Conservation (phyloP, 2,329 filamentous ascomycete genomes). For the Pseudocercospora macadamiae region DNA sequence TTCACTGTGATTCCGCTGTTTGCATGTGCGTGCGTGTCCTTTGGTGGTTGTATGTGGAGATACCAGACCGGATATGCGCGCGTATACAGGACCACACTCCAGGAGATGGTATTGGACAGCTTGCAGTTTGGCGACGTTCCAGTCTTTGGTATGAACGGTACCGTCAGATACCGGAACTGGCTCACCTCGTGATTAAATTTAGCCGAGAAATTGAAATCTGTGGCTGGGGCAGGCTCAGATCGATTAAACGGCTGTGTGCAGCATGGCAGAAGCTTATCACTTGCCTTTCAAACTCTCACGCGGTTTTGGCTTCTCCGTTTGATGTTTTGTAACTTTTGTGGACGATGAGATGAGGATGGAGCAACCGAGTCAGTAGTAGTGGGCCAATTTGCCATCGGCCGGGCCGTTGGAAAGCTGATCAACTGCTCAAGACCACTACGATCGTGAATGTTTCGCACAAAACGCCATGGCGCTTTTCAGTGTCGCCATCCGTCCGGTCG, state of each 20-base stretch:
- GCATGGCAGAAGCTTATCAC: not conserved
- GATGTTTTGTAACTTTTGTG: too few species aligned
- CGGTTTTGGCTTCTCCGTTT: not conserved
- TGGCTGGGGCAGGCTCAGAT: not conserved
- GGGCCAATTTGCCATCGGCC: not conserved
- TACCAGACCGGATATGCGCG: too few species aligned
- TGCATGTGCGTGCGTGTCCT: too few species aligned
- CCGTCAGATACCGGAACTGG: not conserved
- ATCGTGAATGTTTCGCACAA: not conserved
- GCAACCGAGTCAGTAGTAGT: not conserved
- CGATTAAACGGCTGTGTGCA: constrained; percentile 3
- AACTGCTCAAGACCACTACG: not conserved
- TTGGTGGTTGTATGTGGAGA: too few species aligned
- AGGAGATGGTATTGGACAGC: too few species aligned
- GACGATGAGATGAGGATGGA: too few species aligned
- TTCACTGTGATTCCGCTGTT: too few species aligned
- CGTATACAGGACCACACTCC: too few species aligned
- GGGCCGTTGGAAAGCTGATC: not conserved
- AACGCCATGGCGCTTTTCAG: not conserved
- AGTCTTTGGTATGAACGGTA: too few species aligned
- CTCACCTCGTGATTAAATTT: not conserved
- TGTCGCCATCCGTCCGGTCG: not conserved
- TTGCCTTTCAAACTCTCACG: not conserved
- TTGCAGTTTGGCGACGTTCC: not conserved
- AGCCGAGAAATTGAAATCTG: not conserved